Evolutionary conservation across 495 filamentous ascomycete species (phyloP).

Genomic region (Schizothecium vesticola): DNA sequence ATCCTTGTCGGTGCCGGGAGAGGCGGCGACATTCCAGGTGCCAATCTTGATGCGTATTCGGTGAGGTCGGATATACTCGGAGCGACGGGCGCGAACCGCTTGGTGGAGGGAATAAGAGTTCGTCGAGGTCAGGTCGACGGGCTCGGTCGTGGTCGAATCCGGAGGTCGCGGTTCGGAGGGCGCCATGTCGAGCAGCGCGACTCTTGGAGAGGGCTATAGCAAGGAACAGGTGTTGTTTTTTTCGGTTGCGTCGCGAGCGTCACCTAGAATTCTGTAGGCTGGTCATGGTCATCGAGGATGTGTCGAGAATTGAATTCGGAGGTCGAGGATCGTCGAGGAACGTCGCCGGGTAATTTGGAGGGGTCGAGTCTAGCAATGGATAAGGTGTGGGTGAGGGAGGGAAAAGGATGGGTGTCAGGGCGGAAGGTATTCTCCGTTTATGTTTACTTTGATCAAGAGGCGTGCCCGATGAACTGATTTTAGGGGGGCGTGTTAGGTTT

Average conservation of each 20-base stretch:
- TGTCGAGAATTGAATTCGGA: background rate
- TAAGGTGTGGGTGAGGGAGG: background rate
- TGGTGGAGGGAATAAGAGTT: conserved; percentile 43
- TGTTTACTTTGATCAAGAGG: background rate
- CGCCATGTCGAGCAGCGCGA: conserved; percentile 21
- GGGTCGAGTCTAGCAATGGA: background rate
- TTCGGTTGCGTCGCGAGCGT: background rate
- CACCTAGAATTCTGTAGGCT: background rate
- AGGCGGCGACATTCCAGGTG: conserved; percentile 89
- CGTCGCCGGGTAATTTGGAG: background rate
- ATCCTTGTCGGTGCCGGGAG: conserved; percentile 77
- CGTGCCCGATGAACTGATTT: background rate
- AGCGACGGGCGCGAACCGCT: conserved; percentile 60
- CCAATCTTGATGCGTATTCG: conserved; percentile 79
- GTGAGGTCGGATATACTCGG: conserved; percentile 68
- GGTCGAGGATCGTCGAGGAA: background rate
- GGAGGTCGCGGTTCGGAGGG: conserved; percentile 23
- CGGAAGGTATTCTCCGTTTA: background rate
- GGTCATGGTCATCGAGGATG: background rate
- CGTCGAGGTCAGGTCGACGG: conserved; percentile 31
- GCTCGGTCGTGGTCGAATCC: conserved; percentile 29
- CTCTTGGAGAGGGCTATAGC: background rate
- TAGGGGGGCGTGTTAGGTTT: background rate
- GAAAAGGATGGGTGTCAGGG: background rate
- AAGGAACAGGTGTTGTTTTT: background rate